Base-by-base conservation (phyloP, 345 rosid species). In the Brassica rapa region DNA sequence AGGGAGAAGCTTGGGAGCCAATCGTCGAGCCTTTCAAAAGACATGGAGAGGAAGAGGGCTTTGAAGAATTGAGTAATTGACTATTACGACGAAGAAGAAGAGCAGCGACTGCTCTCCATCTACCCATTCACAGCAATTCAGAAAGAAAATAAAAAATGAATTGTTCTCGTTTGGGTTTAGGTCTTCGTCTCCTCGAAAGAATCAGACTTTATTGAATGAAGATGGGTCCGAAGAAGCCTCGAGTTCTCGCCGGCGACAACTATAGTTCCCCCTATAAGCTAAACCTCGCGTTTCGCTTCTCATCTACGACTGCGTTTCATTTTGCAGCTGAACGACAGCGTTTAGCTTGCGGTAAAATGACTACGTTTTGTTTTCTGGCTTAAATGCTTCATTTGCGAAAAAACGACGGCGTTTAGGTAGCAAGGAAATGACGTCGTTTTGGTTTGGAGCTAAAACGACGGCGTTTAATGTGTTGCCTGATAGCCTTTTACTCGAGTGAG, bases 61-160 rank as follows among this genome's bases (percentile, higher is more conserved):
- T 64, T 1, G 83, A 75, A 15, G 72, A 64, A 37, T 56, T 77
- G 74, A 73, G 7, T 3, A 82, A 8, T 76, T 77, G 84, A 68
- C 71, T 72, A 68, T 71, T 70, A 78, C 83, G 70, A 81, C 82
- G 72, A 80, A 82, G 81, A 80, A 82, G 81, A 81, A 81, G 84
- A 68, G 87, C 76, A 77, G 86, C 77, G 62, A 84, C 69, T 68
- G 83, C 79, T 69, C 89, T 82, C 96, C 91, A 88, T 86, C 89
- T 83, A 82, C 93, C 96, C 94, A 88, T 93, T 87, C 88, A 85
- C 85, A 29, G 62, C 6, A 49, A 71, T 35, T 15, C 53, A 62
- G 37, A 41, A 37, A 2, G 0, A 12, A 12, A 1, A 19, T 19
- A 4, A 49, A 70, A 66, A 27, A 6, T 7, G n/a, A 7, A 5